Evolutionary conservation across 2,329 filamentous ascomycete species (phyloP), one percentile per base, ranked within the genome.

Genomic region (Curvularia hawaiiensis): DNA sequence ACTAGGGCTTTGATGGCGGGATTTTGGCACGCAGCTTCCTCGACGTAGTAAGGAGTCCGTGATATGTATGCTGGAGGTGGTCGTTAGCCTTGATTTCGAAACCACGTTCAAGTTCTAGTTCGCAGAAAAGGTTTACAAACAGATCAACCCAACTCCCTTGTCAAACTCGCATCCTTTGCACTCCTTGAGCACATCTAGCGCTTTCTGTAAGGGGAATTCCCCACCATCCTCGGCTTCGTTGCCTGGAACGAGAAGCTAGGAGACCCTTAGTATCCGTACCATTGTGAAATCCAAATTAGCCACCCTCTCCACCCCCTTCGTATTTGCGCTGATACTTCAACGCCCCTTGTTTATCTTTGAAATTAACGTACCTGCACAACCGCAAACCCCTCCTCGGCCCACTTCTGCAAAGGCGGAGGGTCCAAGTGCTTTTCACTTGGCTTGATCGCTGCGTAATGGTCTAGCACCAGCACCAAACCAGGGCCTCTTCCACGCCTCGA

Each of bases 341-440:
- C 5, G 6, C 35, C 35, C 35, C n/a, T 9, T 38, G 8, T n/a
- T 18, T 38, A 4, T 38, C 35, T n/a, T 38, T 9, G 35, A 16
- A 22, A 47, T 10, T 18, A 20, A 50, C 58, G 44, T 60, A 60
- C 60, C 69, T 88, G 82, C 0, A 79, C 85, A 3, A 90, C 86
- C 0, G 83, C 78, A 62, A 85, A 90, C 0, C 88, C 86, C 70
- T 91, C 88, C 68, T 91, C 88, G 0, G 87, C 88, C 88, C 88
- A 90, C 73, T 90, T 91, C 59, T 84, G 69, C 14, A 85, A 66
- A 0, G 85, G 84, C 9, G 82, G 79, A 0, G 88, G 87, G 52
- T 83, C 81, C 1, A 80, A 69, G 44, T 75, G 77, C 47, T 73
- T 71, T 28, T 78, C 77, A 33, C 68, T 73, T 40, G 66, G 52